phyloP scores from a whole-genome alignment of 2,329 filamentous ascomycete species.

The Bertia moriformis region DNA sequence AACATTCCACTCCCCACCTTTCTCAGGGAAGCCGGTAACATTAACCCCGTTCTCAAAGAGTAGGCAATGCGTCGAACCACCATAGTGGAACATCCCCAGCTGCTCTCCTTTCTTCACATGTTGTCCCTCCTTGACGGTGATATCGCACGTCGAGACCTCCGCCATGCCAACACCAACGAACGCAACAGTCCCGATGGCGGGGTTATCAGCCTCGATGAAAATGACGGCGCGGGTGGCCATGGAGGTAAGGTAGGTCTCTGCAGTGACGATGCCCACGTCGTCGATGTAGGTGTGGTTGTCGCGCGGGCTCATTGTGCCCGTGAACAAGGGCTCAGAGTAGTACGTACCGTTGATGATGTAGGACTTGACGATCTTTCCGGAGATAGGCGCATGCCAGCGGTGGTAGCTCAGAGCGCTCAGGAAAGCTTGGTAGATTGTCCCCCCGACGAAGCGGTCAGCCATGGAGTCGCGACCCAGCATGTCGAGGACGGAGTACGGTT shows the following conservation, averaged over 20 bases:
- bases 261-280: slow-evolving; percentile 14
- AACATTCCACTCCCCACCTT: slow-evolving; percentile 20
- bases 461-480: slow-evolving; percentile 33
- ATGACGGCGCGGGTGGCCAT: slow-evolving; percentile 59
- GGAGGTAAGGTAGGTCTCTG: slow-evolving; percentile 52
- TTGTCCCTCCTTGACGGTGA: slow-evolving; percentile 53
- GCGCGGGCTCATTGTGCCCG: slow-evolving; percentile 20
- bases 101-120: slow-evolving; percentile 55
- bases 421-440: slow-evolving; percentile 46
- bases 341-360: slow-evolving; percentile 39
- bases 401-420: slow-evolving; percentile 44
- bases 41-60: slow-evolving; percentile 45
- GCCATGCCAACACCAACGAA: slow-evolving; percentile 65
- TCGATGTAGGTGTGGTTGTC: neutral
- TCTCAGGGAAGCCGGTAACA: slow-evolving; percentile 21
- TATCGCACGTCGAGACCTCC: slow-evolving; percentile 61
- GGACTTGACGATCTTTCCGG: slow-evolving; percentile 34
- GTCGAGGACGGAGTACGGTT: slow-evolving; percentile 38
- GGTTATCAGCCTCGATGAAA: slow-evolving; percentile 56
- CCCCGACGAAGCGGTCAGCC: slow-evolving; percentile 31
- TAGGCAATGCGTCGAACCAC: slow-evolving; percentile 57
- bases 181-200: slow-evolving; percentile 51
- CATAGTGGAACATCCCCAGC: slow-evolving; percentile 68
- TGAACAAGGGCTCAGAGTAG: slow-evolving; percentile 38
- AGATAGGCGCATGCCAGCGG: slow-evolving; percentile 44